phyloP scores from a whole-genome alignment of 192 early-diverging fungal species.

The Podila clonocystis region DNA sequence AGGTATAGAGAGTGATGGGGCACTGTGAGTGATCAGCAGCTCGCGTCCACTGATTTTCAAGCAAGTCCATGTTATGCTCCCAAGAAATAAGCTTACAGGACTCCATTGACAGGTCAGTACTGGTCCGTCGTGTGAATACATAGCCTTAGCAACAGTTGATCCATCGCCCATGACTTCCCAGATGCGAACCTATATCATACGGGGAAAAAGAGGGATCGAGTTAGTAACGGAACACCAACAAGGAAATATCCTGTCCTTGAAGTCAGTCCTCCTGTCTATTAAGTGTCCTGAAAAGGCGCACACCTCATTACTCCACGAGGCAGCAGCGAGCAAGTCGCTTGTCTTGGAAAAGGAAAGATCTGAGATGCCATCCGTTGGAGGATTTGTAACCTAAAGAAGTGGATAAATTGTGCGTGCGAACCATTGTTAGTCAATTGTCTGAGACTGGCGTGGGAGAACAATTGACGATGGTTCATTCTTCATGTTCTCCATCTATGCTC shows the following conservation, averaged over 20 bases:
- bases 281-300: background rate
- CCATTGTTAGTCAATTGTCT: too few relatives aligned
- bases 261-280: too few relatives aligned
- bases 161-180: conserved; percentile 91
- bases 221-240: background rate
- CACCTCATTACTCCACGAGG: conserved; percentile 91
- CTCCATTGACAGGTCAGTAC: conserved; percentile 87
- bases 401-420: background rate
- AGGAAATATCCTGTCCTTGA: background rate
- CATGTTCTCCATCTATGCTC: too few relatives aligned
- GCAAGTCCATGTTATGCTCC: background rate
- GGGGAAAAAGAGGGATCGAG: background rate
- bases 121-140: conserved; percentile 87
- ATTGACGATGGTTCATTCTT: too few relatives aligned
- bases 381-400: conserved; percentile 61
- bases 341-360: conserved; percentile 82
- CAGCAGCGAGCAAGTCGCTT: conserved; percentile 86
- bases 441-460: too few relatives aligned
- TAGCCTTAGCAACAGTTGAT: conserved; percentile 80
- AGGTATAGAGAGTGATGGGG: background rate
- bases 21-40: background rate
- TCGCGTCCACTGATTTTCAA: background rate
- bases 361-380: conserved; percentile 83
- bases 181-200: conserved; percentile 79
- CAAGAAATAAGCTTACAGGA: conserved; percentile 58